Conservation (phyloP, 352 stramenopile species). For the Phytophthora fragariaefolia region DNA sequence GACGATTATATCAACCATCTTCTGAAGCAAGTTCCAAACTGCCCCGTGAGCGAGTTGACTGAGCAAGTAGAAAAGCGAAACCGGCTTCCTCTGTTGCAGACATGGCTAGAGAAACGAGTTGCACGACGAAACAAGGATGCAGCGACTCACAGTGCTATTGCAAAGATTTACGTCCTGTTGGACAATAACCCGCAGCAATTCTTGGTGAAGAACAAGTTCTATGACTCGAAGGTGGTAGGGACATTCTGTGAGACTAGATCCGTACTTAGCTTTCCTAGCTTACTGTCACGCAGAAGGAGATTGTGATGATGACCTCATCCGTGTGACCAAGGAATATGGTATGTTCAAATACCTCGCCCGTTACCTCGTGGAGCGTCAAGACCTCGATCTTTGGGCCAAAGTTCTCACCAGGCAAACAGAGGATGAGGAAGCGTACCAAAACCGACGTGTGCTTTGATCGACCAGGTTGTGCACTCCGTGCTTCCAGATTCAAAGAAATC, state of each 20-base stretch:
- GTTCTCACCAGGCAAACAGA: conserved; percentile 92
- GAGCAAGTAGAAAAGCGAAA: conserved; percentile 98
- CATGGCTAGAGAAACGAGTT: conserved; percentile 98
- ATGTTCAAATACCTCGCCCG: conserved; percentile 98
- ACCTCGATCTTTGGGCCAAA: conserved; percentile 98
- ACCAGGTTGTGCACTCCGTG: conserved; percentile 98
- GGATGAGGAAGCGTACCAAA: conserved; percentile 79
- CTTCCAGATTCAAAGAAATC: conserved; percentile 97
- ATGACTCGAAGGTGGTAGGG: conserved; percentile 97
- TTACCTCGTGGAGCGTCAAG: conserved; percentile 98
- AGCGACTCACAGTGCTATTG: conserved; percentile 98
- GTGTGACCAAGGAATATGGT: conserved; percentile 97
- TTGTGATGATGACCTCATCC: conserved; percentile 98
- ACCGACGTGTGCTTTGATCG: conserved; percentile 95
- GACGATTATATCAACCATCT: conserved; percentile 99
- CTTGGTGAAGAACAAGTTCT: conserved; percentile 99
- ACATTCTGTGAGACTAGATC: conserved; percentile 99
- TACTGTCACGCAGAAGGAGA: conserved; percentile 98
- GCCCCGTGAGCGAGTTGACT: conserved; percentile 96
- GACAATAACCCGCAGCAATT: conserved; percentile 99
- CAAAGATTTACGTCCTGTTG: conserved; percentile 99
- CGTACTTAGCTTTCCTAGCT: conserved; percentile 96
- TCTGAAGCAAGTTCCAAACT: conserved; percentile 95
- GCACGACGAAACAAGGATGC: conserved; percentile 98
- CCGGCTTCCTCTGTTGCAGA: conserved; percentile 96